These are phyloP conservation scores for Lichtheimia hyalospora DNA, from an alignment of 371 early-diverging fungal species.

Conservation along the genomic window DNA sequence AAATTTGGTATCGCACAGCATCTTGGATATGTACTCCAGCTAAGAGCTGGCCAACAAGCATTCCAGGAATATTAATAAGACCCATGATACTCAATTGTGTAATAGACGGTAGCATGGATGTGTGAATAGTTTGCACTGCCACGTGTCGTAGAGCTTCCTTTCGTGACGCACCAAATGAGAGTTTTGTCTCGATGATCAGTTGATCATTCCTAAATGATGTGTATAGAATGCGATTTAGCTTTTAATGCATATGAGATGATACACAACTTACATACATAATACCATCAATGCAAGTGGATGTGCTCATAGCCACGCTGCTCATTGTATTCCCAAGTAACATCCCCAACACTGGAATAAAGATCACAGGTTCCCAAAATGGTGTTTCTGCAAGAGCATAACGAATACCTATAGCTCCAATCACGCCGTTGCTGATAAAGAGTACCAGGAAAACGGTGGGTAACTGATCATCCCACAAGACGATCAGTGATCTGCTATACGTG, in stretches of 20 bases:
- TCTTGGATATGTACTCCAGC: constrained; percentile 78
- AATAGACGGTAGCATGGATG: constrained; percentile 78
- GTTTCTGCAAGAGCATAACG: constrained; percentile 64
- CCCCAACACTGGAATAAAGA: constrained; percentile 86
- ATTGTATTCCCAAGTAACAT: constrained; percentile 89
- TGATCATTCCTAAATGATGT: constrained; percentile 29
- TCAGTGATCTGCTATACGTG: background rate
- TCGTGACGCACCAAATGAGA: constrained; percentile 81
- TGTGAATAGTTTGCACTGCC: constrained; percentile 68
- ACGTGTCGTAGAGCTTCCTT: constrained; percentile 82
- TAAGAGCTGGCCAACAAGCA: constrained; percentile 89
- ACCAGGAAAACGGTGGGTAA: constrained; percentile 48
- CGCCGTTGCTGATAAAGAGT: constrained; percentile 44
- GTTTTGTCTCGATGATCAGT: constrained; percentile 69
- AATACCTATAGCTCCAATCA: constrained; percentile 56
- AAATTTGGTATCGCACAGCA: constrained; percentile 77
- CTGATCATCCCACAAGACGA: constrained; percentile 15
- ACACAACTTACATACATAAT: constrained; percentile 35
- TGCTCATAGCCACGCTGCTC: constrained; percentile 80
- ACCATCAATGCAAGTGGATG: constrained; percentile 62
- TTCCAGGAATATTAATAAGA: constrained; percentile 85
- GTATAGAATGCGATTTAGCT: constrained; percentile 7
- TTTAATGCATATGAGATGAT: constrained; percentile 15
- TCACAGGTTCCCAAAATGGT: constrained; percentile 73
- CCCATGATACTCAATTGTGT: constrained; percentile 84